A percentile compares a stretch with the other conserved stretches of the same genome.
Evolutionary conservation across 129 eudicot genomes (phyloP).

Genomic region (Rutidosis leptorrhynchoides): DNA sequence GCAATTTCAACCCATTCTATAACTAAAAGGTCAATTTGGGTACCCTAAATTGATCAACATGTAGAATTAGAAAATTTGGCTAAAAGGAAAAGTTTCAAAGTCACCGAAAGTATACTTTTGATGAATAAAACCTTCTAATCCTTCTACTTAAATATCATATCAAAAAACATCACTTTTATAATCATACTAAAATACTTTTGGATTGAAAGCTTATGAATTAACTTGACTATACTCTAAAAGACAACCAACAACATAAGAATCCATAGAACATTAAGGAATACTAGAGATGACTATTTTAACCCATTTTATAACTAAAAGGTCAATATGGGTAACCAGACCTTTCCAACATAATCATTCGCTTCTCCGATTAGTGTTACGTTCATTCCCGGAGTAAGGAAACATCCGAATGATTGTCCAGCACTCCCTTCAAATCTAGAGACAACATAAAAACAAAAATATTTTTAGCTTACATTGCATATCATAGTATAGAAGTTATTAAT

Average conservation of each 20-base stretch:
- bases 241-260: slow-evolving; percentile 22
- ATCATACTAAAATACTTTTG: too few species aligned
- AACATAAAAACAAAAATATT: slow-evolving; percentile 3
- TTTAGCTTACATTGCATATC: slow-evolving; percentile 5
- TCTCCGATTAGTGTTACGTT: slow-evolving; percentile 85
- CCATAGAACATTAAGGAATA: not conserved
- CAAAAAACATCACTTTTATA: too few species aligned
- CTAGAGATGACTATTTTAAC: not conserved
- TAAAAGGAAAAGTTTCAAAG: too few species aligned
- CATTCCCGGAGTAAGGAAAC: slow-evolving; percentile 99
- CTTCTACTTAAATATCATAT: too few species aligned
- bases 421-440: slow-evolving; percentile 59
- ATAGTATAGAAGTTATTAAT: slow-evolving; percentile 8
- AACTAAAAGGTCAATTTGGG: not conserved
- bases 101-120: too few species aligned
- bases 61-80: too few species aligned
- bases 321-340: slow-evolving; percentile 51
- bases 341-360: slow-evolving; percentile 98
- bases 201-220: too few species aligned
- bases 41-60: too few species aligned
- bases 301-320: not conserved
- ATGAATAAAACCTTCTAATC: too few species aligned
- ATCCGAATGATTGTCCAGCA: slow-evolving; percentile 91
- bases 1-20: not conserved
- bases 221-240: too few species aligned